Evolutionary conservation across 2,329 filamentous ascomycete species (phyloP).

Genomic region (Colletotrichum sp.): DNA sequence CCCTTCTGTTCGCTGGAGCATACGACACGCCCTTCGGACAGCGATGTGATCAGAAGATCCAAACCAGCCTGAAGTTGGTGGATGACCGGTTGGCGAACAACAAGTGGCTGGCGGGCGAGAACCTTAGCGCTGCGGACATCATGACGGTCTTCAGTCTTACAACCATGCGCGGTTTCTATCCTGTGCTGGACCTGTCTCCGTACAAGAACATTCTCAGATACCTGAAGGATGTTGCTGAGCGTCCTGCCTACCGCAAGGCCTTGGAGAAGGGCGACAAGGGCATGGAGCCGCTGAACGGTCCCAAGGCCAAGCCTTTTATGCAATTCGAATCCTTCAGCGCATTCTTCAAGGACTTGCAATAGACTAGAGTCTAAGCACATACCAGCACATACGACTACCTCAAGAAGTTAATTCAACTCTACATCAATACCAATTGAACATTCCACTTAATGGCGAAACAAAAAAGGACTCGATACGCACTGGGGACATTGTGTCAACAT

Average conservation of each 20-base stretch:
- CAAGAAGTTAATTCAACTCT: neutral
- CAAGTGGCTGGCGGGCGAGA: constrained; percentile 61
- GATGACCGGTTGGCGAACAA: constrained; percentile 52
- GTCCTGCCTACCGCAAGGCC: constrained; percentile 51
- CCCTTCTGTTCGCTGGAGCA: constrained; percentile 27
- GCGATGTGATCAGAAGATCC: neutral
- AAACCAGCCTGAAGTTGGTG: constrained; percentile 33
- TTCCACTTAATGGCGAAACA: neutral
- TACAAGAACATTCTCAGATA: constrained; percentile 51
- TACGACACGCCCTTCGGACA: constrained; percentile 12
- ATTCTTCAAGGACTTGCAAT: neutral
- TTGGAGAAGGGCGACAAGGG: constrained; percentile 54
- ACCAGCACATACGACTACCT: neutral
- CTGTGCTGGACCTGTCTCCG: constrained; percentile 40
- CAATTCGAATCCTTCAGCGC: neutral
- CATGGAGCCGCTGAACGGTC: constrained; percentile 31
- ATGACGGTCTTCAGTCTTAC: constrained; percentile 67
- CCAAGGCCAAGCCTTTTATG: constrained; percentile 6
- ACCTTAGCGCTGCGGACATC: constrained; percentile 69
- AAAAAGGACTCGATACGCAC: neutral
- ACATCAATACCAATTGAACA: neutral
- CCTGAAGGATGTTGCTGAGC: constrained; percentile 43
- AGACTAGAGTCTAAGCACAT: neutral
- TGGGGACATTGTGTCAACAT: neutral
- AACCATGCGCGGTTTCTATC: constrained; percentile 59